Conservation (phyloP, 345 rosid genomes). For the Eucalyptus cloeziana region DNA sequence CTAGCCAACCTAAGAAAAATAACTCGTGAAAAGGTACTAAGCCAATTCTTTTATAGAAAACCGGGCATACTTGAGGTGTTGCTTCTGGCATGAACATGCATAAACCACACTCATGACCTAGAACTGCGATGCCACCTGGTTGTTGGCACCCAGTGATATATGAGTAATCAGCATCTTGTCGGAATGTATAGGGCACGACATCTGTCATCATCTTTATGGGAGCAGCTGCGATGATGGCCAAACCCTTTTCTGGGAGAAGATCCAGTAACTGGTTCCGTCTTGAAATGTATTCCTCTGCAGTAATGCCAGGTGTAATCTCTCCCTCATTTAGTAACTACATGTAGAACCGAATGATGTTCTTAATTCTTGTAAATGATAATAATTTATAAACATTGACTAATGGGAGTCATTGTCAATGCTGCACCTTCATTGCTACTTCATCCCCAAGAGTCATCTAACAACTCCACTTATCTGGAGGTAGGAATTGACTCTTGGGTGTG, state of each 20-base stretch:
- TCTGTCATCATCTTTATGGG: conserved; percentile 97
- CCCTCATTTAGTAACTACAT: conserved; percentile 72
- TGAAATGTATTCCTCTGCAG: conserved; percentile 54
- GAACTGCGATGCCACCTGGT: conserved; percentile 88
- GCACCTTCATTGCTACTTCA: background rate
- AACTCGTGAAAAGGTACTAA: background rate
- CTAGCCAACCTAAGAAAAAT: background rate
- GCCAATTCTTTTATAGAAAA: background rate
- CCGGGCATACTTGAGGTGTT: conserved; percentile 46
- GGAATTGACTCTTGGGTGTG: background rate
- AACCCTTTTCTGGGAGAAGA: conserved; percentile 64
- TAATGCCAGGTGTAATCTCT: conserved; percentile 84
- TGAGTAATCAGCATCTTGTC: conserved; percentile 82
- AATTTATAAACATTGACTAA: background rate
- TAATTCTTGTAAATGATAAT: background rate
- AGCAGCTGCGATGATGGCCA: conserved; percentile 79
- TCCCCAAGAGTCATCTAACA: background rate
- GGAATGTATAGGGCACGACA: conserved; percentile 81
- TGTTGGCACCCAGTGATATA: conserved; percentile 93
- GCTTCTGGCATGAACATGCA: conserved; percentile 99
- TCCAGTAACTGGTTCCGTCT: conserved; percentile 67
- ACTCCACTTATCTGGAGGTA: background rate
- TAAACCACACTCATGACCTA: conserved; percentile 63
- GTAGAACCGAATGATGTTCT: background rate
- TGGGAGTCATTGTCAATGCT: background rate